Percentiles rank a stretch among this genome's conserved stretches.
Evolutionary conservation across 2,329 filamentous ascomycete species (phyloP).

Genomic region (Colletotrichum caudatum): DNA sequence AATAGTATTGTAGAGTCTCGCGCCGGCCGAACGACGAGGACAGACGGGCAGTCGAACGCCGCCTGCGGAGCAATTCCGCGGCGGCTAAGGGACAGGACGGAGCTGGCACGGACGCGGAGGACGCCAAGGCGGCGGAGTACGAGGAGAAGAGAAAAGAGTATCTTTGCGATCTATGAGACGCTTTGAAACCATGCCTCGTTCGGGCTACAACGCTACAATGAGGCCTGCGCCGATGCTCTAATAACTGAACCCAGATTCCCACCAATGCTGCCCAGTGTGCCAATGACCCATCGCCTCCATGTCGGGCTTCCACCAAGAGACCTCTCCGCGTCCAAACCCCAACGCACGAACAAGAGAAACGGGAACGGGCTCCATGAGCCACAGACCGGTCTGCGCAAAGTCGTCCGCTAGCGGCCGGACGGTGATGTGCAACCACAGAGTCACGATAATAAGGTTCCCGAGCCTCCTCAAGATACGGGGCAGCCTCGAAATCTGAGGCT

Average conservation of each 20-base stretch:
- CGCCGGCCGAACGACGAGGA: slow-evolving; percentile 11
- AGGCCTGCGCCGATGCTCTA: slow-evolving; percentile 43
- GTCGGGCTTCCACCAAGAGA: slow-evolving; percentile 77
- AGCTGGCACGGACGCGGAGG: not conserved
- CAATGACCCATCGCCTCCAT: slow-evolving; percentile 63
- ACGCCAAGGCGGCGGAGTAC: not conserved
- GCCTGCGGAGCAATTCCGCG: not conserved
- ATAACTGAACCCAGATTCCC: slow-evolving; percentile 58
- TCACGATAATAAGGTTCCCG: slow-evolving; percentile 72
- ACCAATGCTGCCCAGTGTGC: slow-evolving; percentile 74
- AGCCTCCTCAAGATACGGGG: slow-evolving; percentile 61
- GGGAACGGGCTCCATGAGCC: slow-evolving; percentile 86
- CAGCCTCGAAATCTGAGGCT: slow-evolving; percentile 49
- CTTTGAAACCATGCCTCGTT: slow-evolving; percentile 6
- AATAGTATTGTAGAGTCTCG: slow-evolving; percentile 13
- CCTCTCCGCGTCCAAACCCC: slow-evolving; percentile 70
- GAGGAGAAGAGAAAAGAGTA: slow-evolving; percentile 1
- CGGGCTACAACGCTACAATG: slow-evolving; percentile 7
- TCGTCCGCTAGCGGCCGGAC: slow-evolving; percentile 78
- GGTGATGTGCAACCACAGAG: slow-evolving; percentile 77
- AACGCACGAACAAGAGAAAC: slow-evolving; percentile 76
- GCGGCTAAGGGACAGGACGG: not conserved
- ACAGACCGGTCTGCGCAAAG: slow-evolving; percentile 78
- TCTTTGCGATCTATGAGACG: not conserved
- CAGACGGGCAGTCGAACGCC: not conserved